A percentile compares a stretch with the other conserved stretches of the same genome.
phyloP scores from a whole-genome alignment of 106 monocot species.

The Platanthera guangdongensis region DNA sequence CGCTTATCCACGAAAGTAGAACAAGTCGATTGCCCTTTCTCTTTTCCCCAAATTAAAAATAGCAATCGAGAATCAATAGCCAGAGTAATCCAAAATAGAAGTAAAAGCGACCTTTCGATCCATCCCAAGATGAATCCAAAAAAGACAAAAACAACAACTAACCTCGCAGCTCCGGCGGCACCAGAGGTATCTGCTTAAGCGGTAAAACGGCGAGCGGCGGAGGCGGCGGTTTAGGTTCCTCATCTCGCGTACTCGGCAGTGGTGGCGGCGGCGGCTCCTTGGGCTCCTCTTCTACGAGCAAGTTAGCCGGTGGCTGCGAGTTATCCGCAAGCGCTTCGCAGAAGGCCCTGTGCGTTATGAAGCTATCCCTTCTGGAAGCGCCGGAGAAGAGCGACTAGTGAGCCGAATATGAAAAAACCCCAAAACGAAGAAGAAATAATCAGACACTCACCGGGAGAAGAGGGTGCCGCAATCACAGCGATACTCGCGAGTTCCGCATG shows the following conservation, averaged over 20 bases:
- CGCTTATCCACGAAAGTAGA: background rate
- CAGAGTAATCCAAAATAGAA: slow-evolving; percentile 2
- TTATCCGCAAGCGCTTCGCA: slow-evolving; percentile 46
- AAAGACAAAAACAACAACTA: background rate
- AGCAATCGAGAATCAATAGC: background rate
- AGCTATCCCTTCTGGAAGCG: slow-evolving; percentile 36
- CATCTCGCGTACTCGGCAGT: background rate
- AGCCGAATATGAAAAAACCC: background rate
- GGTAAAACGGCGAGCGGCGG: background rate
- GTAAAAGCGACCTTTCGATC: slow-evolving; percentile 1
- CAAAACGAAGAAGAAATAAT: background rate
- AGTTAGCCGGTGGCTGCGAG: slow-evolving; percentile 11
- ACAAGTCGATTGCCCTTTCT: background rate
- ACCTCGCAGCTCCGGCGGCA: slow-evolving; percentile 16
- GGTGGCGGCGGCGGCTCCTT: background rate
- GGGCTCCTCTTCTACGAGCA: background rate
- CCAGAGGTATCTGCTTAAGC: slow-evolving; percentile 5
- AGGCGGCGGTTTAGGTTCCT: background rate
- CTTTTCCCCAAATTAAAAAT: slow-evolving; percentile 8
- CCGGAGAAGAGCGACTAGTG: background rate
- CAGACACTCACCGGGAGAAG: slow-evolving; percentile 48
- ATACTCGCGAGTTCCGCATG: slow-evolving; percentile 79
- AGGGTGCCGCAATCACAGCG: slow-evolving; percentile 85
- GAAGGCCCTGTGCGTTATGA: slow-evolving; percentile 39
- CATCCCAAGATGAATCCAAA: background rate